Percentiles rank a stretch among this genome's conserved stretches.
Evolutionary conservation across 2,329 filamentous ascomycete genomes (phyloP).

Genomic region (Alternaria brassicae): DNA sequence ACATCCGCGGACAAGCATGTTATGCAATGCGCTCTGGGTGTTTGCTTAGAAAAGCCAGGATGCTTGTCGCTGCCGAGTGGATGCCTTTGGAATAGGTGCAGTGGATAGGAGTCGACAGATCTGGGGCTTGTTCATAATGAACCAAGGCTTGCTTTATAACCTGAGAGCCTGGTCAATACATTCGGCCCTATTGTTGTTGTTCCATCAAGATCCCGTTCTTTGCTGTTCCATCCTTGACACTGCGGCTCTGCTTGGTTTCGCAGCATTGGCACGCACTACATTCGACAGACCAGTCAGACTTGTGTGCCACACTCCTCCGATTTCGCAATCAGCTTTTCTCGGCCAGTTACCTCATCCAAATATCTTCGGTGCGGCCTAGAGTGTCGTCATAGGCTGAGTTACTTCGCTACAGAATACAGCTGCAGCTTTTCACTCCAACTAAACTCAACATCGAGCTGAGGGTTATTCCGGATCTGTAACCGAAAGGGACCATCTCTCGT

Average conservation of each 20-base stretch:
- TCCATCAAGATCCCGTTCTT: constrained; percentile 12
- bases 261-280: neutral
- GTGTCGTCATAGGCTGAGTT: neutral
- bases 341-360: neutral
- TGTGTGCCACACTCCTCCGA: constrained; percentile 2
- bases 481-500: constrained; percentile 1
- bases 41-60: constrained; percentile 7
- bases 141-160: constrained; percentile 22
- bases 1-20: constrained; percentile 4
- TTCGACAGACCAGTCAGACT: neutral
- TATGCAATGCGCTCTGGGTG: constrained; percentile 9
- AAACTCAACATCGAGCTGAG: neutral
- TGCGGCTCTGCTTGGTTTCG: constrained; percentile 4
- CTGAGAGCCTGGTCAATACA: constrained; percentile 25
- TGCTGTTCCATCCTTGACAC: constrained; percentile 11
- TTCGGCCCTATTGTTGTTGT: constrained; percentile 20
- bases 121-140: constrained; percentile 1
- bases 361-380: neutral
- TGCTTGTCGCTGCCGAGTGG: constrained; percentile 1
- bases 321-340: neutral
- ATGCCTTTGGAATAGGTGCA: constrained; percentile 7
- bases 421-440: neutral
- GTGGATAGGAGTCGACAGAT: constrained; percentile 3
- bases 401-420: neutral
- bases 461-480: neutral